These are phyloP conservation scores for Flaveria brownii DNA, from an alignment of 129 eudicot species.

Conservation along the genomic window DNA sequence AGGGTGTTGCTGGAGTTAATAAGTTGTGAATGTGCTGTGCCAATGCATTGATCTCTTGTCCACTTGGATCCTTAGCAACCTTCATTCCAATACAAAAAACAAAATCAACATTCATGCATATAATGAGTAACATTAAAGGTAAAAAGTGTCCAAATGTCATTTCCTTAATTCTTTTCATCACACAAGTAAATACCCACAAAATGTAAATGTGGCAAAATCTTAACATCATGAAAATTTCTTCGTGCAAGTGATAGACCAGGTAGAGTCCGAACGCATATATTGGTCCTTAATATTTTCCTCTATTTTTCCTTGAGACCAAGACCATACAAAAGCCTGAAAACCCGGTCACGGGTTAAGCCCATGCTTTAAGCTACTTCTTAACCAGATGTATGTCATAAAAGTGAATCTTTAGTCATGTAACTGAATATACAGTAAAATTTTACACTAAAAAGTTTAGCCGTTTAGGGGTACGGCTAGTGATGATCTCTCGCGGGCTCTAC, in stretches of 20 bases:
- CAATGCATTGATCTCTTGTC: conserved; percentile 72
- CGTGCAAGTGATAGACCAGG: not conserved
- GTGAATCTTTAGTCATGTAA: not conserved
- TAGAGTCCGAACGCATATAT: not conserved
- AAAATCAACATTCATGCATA: not conserved
- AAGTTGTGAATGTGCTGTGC: conserved; percentile 71
- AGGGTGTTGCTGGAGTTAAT: conserved; percentile 65
- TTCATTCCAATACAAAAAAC: conserved; percentile 13
- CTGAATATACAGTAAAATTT: not conserved
- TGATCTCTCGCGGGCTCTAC: too few species aligned
- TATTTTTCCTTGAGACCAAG: too few species aligned
- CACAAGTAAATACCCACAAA: not conserved
- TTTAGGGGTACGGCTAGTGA: not conserved
- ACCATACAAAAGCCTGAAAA: too few species aligned
- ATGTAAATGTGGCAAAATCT: not conserved
- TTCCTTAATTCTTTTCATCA: not conserved
- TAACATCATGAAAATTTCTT: not conserved
- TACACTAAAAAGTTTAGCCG: not conserved
- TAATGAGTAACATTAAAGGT: not conserved
- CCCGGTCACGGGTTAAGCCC: too few species aligned
- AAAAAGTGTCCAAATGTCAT: not conserved
- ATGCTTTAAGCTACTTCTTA: too few species aligned
- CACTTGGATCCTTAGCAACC: conserved; percentile 81
- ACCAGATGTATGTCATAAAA: not conserved
- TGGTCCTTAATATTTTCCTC: too few species aligned